phyloP scores from a whole-genome alignment of 345 rosid genomes.

The Salix viminalis region DNA sequence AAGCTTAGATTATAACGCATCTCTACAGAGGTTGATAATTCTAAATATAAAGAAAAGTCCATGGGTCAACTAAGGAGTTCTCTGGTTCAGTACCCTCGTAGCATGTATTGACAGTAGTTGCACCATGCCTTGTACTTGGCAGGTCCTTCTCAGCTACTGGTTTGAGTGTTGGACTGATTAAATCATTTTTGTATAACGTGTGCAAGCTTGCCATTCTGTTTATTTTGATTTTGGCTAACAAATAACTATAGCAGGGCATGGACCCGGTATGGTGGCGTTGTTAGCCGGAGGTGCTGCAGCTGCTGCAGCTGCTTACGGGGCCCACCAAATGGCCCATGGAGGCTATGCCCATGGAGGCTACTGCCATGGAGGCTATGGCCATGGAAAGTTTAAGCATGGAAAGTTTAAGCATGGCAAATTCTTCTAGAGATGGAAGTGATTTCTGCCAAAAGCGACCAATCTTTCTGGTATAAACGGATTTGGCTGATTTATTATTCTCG shows the following conservation, averaged over 20 bases:
- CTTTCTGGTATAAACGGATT: neutral
- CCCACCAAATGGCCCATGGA: slow-evolving; percentile 56
- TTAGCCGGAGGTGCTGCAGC: slow-evolving; percentile 72
- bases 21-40: too few relatives aligned
- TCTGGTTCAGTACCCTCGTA: too few relatives aligned
- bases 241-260: slow-evolving; percentile 30
- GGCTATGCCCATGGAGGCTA: too few relatives aligned
- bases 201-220: too few relatives aligned
- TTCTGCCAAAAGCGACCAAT: neutral
- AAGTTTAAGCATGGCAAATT: slow-evolving; percentile 55
- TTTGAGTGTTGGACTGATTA: too few relatives aligned
- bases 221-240: neutral
- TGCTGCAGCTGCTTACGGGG: slow-evolving; percentile 64
- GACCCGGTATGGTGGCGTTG: slow-evolving; percentile 48
- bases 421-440: slow-evolving; percentile 28
- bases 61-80: too few relatives aligned
- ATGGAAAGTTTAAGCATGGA: slow-evolving; percentile 57
- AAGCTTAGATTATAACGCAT: too few relatives aligned
- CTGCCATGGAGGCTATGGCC: slow-evolving; percentile 26
- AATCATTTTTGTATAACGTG: too few relatives aligned
- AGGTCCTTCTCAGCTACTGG: too few relatives aligned
- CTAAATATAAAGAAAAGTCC: too few relatives aligned
- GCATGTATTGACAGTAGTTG: too few relatives aligned
- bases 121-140: too few relatives aligned
- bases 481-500: neutral